Conservation (phyloP, 2,329 filamentous ascomycete species). For the Pyricularia grisea region DNA sequence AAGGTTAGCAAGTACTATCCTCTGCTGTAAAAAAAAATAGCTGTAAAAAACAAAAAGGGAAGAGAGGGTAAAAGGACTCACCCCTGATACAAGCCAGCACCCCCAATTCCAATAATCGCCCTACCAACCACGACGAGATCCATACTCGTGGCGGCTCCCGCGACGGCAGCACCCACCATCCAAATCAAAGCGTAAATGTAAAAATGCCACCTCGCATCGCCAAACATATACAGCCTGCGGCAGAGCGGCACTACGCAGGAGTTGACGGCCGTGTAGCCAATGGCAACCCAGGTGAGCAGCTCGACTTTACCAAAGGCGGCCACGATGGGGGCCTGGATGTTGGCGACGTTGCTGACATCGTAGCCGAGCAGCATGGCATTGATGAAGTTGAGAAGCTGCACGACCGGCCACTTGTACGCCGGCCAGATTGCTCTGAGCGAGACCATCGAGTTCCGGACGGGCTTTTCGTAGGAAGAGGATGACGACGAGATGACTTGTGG, state of each 20-base stretch:
- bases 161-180: background rate
- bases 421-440: background rate
- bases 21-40: background rate
- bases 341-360: conserved; percentile 35
- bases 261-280: conserved; percentile 15
- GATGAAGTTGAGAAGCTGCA: background rate
- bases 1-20: background rate
- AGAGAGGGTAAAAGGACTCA: background rate
- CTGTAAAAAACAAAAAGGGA: background rate
- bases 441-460: accelerated
- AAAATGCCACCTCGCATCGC: background rate
- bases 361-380: conserved; percentile 20
- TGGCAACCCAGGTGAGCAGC: conserved; percentile 27
- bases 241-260: background rate
- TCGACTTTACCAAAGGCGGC: conserved; percentile 31
- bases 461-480: background rate
- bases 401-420: background rate
- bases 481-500: background rate
- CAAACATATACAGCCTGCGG: background rate
- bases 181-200: background rate
- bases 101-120: background rate
- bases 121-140: background rate
- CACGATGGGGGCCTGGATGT: conserved; percentile 49
- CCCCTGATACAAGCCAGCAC: background rate
- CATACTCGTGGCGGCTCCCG: background rate